Evolutionary conservation across 495 filamentous ascomycete genomes (phyloP).

Genomic region (Amphirosellinia nigrospora): DNA sequence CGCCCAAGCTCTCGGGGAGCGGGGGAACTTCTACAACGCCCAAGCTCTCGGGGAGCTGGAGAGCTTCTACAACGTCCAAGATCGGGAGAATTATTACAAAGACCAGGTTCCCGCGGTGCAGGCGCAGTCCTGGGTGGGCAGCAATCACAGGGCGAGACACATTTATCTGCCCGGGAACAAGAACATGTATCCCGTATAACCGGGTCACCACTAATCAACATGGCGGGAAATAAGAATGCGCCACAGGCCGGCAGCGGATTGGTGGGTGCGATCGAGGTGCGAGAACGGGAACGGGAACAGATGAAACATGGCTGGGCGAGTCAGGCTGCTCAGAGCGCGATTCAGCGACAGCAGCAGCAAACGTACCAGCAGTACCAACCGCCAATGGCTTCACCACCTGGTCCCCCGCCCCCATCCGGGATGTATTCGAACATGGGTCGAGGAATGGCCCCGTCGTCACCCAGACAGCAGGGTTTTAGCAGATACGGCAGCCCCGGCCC

Average conservation of each 20-base stretch:
- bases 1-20: constrained; percentile 45
- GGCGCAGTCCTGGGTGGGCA: constrained; percentile 40
- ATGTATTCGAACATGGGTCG: constrained; percentile 43
- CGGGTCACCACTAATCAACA: constrained; percentile 77
- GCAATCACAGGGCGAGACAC: constrained; percentile 51
- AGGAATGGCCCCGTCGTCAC: constrained; percentile 27
- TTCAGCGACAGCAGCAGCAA: constrained; percentile 71
- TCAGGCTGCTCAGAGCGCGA: constrained; percentile 79
- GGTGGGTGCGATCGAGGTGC: constrained; percentile 75
- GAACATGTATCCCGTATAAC: constrained; percentile 91
- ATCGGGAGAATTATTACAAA: constrained; percentile 36
- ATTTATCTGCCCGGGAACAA: constrained; percentile 90
- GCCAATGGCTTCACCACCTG: constrained; percentile 33
- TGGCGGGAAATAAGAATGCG: constrained; percentile 62
- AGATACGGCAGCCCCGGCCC: constrained; percentile 28
- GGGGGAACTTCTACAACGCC: constrained; percentile 45
- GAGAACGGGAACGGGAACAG: constrained; percentile 74
- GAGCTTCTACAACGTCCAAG: constrained; percentile 43
- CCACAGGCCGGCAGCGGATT: constrained; percentile 64
- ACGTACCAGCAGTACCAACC: constrained; percentile 51
- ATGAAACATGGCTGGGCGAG: constrained; percentile 74
- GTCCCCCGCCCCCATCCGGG: constrained; percentile 34
- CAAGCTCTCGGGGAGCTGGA: constrained; percentile 42
- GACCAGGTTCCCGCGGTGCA: constrained; percentile 39
- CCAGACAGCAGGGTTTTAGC: constrained; percentile 30